Conservation (phyloP, 208 protist species). For the Leishmania aethiopica region DNA sequence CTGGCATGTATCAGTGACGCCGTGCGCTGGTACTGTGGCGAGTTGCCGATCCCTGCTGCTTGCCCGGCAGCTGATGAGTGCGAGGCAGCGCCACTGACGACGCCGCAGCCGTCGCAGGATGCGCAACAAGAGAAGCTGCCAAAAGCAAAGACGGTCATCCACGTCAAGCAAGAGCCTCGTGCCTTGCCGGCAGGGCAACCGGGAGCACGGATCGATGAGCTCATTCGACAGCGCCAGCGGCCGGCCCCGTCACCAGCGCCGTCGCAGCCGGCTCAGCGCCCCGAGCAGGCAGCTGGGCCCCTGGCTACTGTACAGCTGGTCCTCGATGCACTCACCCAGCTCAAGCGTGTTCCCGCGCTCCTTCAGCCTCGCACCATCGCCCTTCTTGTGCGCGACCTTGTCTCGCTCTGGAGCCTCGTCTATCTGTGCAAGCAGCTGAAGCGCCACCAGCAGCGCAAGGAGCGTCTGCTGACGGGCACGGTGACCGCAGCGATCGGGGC, state of each 20-base stretch:
- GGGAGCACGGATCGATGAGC: constrained; percentile 19
- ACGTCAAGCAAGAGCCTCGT: background rate
- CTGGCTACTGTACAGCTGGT: constrained; percentile 25
- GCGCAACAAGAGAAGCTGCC: background rate
- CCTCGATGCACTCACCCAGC: constrained; percentile 18
- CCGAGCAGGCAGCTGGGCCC: constrained; percentile 4
- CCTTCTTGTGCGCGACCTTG: constrained; percentile 20
- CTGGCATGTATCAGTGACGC: constrained; percentile 20
- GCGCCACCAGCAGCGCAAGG: constrained; percentile 22
- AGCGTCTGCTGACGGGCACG: constrained; percentile 14
- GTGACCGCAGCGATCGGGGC: background rate
- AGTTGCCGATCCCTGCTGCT: background rate
- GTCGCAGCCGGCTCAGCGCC: background rate
- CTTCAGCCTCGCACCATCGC: constrained; percentile 22
- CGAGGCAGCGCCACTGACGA: background rate
- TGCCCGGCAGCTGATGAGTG: background rate
- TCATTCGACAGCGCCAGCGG: constrained; percentile 13
- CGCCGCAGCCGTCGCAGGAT: background rate
- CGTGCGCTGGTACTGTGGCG: constrained; percentile 30
- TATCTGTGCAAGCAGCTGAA: constrained; percentile 29
- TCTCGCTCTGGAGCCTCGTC: constrained; percentile 26
- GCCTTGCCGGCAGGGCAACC: background rate
- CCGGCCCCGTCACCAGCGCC: background rate
- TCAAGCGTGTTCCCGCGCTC: constrained; percentile 13
- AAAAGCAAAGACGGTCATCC: background rate